These are phyloP conservation scores for Wickerhamomyces tratensis DNA, from an alignment of 805 yeast genomes.

Conservation along the genomic window DNA sequence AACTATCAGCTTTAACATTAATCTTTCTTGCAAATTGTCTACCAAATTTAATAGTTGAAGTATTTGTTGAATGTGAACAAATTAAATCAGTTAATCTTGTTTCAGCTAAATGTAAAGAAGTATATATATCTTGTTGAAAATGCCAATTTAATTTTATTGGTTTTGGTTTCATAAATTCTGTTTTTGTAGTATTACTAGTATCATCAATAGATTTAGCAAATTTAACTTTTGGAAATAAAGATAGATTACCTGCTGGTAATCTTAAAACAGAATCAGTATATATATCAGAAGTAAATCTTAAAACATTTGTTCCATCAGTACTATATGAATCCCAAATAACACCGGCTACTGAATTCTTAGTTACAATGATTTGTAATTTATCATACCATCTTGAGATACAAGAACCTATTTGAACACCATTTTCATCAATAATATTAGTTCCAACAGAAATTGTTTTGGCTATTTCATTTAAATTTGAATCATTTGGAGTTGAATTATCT, in stretches of 20 bases:
- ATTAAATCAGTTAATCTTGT: constrained; percentile 82
- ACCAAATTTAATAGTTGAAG: constrained; percentile 69
- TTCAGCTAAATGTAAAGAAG: constrained; percentile 69
- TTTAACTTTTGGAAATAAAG: constrained; percentile 28
- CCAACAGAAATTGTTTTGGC: constrained; percentile 75
- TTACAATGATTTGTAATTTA: constrained; percentile 75
- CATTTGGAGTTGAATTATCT: constrained; percentile 61
- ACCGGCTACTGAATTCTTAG: constrained; percentile 81
- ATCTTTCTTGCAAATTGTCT: constrained; percentile 64
- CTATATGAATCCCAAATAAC: constrained; percentile 87
- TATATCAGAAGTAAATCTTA: constrained; percentile 80
- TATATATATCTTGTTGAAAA: constrained; percentile 25
- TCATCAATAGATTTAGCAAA: constrained; percentile 5
- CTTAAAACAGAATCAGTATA: constrained; percentile 84
- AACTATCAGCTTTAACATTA: constrained; percentile 84
- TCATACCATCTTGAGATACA: constrained; percentile 94
- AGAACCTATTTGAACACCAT: constrained; percentile 83
- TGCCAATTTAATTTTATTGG: constrained; percentile 25
- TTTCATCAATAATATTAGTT: constrained; percentile 53
- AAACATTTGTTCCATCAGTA: constrained; percentile 87
- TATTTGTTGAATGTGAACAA: constrained; percentile 68
- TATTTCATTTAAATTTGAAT: constrained; percentile 25
- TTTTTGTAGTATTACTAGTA: too few relatives aligned
- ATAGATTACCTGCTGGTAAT: constrained; percentile 61
- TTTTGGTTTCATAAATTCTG: constrained; percentile 4